Evolutionary conservation across 2,329 filamentous ascomycete species (phyloP).

Genomic region (Penicillium verrucosum): DNA sequence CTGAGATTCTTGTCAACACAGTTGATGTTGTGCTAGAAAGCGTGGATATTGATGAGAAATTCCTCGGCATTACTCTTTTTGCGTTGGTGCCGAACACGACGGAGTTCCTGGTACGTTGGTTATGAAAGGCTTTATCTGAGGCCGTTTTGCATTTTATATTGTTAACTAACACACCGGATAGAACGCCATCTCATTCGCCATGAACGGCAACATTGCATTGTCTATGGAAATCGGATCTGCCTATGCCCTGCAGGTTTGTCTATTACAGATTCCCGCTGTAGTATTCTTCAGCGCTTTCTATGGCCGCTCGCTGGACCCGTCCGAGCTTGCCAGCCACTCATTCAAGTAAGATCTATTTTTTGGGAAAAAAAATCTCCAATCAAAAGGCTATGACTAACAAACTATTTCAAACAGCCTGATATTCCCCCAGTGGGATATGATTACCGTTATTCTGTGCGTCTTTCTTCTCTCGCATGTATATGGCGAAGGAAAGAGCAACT

Average conservation of each 20-base stretch:
- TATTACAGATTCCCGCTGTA: constrained; percentile 88
- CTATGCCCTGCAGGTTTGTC: constrained; percentile 92
- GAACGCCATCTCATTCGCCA: constrained; percentile 98
- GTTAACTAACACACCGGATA: constrained; percentile 36
- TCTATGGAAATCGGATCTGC: constrained; percentile 99
- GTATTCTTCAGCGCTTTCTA: constrained; percentile 86
- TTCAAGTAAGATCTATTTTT: constrained; percentile 47
- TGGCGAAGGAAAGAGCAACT: constrained; percentile 98
- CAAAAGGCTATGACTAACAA: constrained; percentile 16
- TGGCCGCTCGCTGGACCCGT: constrained; percentile 54
- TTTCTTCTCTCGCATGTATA: constrained; percentile 98
- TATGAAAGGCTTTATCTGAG: background rate
- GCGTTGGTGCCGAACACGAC: constrained; percentile 97
- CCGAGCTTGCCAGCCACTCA: constrained; percentile 51
- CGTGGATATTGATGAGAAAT: constrained; percentile 92
- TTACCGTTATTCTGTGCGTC: constrained; percentile 91
- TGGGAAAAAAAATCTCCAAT: background rate
- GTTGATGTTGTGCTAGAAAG: constrained; percentile 94
- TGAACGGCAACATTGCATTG: constrained; percentile 98
- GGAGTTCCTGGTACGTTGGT: constrained; percentile 77
- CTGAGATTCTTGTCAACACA: constrained; percentile 93
- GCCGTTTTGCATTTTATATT: background rate
- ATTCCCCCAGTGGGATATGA: constrained; percentile 99
- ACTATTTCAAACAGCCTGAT: constrained; percentile 60
- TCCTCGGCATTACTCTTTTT: constrained; percentile 93